These are phyloP conservation scores for Gloeostereum incarnatum DNA, from an alignment of 768 basidiomycete genomes.

Conservation along the genomic window DNA sequence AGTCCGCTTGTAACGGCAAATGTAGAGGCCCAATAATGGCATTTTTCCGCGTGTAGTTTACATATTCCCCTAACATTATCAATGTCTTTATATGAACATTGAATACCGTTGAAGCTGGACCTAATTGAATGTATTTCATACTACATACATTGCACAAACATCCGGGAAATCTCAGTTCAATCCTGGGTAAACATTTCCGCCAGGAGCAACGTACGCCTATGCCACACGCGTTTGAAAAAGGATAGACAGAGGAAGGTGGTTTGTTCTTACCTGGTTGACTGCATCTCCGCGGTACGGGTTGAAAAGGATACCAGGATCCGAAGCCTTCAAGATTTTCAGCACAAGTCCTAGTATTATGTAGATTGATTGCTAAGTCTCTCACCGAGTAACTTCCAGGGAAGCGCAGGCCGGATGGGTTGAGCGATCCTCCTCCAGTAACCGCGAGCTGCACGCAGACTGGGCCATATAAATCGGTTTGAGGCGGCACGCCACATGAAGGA, in stretches of 20 bases:
- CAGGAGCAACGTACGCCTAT: slow-evolving; percentile 20
- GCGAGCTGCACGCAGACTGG: slow-evolving; percentile 27
- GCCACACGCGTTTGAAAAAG: neutral
- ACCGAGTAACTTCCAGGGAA: slow-evolving; percentile 28
- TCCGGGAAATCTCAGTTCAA: slow-evolving; percentile 10
- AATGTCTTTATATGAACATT: too few species aligned
- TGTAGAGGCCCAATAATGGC: too few species aligned
- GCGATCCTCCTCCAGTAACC: slow-evolving; percentile 24
- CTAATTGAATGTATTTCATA: too few species aligned
- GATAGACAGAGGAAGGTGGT: slow-evolving; percentile 10
- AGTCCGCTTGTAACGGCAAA: too few species aligned
- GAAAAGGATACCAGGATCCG: slow-evolving; percentile 25
- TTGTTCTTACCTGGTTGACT: slow-evolving; percentile 20
- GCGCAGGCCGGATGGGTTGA: slow-evolving; percentile 24
- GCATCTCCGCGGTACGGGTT: slow-evolving; percentile 26
- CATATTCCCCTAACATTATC: too few species aligned
- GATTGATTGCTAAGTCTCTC: neutral
- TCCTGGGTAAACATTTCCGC: slow-evolving; percentile 23
- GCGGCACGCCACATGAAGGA: neutral
- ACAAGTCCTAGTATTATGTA: neutral
- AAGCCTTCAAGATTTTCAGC: slow-evolving; percentile 13
- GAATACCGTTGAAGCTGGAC: too few species aligned
- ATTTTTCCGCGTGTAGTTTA: too few species aligned
- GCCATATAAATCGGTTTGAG: neutral
- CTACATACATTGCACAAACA: too few species aligned